A percentile compares a stretch with the other conserved stretches of the same genome.
These are phyloP conservation scores for Bipolaris cookei DNA, from an alignment of 2,329 filamentous ascomycete genomes.

Conservation along the genomic window DNA sequence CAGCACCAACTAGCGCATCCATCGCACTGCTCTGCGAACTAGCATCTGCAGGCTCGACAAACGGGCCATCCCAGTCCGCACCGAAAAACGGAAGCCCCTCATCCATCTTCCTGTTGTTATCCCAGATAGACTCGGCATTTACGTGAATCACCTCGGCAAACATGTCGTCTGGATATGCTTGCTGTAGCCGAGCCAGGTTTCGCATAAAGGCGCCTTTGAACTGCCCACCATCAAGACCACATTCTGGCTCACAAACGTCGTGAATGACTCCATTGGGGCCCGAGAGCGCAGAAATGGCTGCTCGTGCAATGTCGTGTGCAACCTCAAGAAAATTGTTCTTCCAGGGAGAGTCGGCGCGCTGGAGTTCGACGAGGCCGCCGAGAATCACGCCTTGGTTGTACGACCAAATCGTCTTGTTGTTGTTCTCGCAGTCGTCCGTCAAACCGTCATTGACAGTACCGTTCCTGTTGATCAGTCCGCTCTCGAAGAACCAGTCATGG, in stretches of 20 bases:
- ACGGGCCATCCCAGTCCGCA: conserved; percentile 70
- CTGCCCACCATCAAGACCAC: conserved; percentile 59
- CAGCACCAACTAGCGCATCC: conserved; percentile 70
- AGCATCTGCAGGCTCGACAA: conserved; percentile 57
- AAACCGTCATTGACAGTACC: conserved; percentile 63
- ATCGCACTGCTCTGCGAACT: conserved; percentile 69
- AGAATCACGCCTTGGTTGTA: conserved; percentile 70
- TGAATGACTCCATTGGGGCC: conserved; percentile 50
- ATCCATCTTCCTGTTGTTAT: conserved; percentile 58
- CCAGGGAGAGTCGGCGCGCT: conserved; percentile 45
- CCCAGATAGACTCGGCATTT: conserved; percentile 72
- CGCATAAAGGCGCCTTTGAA: conserved; percentile 77
- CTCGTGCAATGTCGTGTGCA: conserved; percentile 50
- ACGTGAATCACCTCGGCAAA: conserved; percentile 63
- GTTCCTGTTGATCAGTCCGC: conserved; percentile 56
- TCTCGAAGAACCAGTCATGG: conserved; percentile 59
- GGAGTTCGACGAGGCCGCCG: conserved; percentile 62
- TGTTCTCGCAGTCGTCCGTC: conserved; percentile 59
- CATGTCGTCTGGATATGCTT: conserved; percentile 55
- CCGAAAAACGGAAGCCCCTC: conserved; percentile 53
- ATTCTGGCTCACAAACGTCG: conserved; percentile 50
- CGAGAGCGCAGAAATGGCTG: conserved; percentile 46
- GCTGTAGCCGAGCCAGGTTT: conserved; percentile 66
- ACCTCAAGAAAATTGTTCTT: conserved; percentile 42
- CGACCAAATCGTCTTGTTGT: conserved; percentile 55